Conservation (phyloP, 306 rosid genomes). For the Rosa rugosa region DNA sequence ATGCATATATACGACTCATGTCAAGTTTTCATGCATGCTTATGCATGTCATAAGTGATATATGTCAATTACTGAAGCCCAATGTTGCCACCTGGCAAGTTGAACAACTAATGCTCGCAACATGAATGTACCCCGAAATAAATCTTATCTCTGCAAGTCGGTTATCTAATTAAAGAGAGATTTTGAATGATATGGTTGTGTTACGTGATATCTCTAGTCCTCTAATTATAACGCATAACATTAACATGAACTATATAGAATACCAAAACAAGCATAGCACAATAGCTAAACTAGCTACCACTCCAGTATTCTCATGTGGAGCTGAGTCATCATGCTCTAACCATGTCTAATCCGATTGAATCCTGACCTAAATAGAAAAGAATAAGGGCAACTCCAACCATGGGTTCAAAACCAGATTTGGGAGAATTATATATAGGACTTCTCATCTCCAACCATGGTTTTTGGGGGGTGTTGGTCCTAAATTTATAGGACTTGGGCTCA, state of each 20-base stretch:
- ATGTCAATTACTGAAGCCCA: not conserved
- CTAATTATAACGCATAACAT: not conserved
- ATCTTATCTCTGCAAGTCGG: not conserved
- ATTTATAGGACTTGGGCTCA: no score
- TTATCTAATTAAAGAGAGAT: not conserved
- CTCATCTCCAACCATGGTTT: no score
- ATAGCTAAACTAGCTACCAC: no score
- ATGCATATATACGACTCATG: not conserved
- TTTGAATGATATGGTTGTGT: not conserved
- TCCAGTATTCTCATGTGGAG: no score
- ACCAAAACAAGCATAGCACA: no score
- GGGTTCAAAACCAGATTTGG: no score
- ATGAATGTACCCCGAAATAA: not conserved
- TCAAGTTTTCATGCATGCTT: not conserved
- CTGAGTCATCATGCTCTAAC: not conserved
- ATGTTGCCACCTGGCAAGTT: not conserved
- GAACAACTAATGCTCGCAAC: not conserved
- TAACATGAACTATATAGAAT: no score
- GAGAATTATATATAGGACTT: no score
- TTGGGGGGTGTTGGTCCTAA: no score
- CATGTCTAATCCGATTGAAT: not conserved
- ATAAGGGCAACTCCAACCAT: no score
- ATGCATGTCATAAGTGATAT: not conserved
- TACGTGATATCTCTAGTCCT: not conserved
- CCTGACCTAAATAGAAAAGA: not conserved